Evolutionary conservation across 805 yeast species (phyloP).

Genomic region (Vanderwaltozyma polyspora): DNA sequence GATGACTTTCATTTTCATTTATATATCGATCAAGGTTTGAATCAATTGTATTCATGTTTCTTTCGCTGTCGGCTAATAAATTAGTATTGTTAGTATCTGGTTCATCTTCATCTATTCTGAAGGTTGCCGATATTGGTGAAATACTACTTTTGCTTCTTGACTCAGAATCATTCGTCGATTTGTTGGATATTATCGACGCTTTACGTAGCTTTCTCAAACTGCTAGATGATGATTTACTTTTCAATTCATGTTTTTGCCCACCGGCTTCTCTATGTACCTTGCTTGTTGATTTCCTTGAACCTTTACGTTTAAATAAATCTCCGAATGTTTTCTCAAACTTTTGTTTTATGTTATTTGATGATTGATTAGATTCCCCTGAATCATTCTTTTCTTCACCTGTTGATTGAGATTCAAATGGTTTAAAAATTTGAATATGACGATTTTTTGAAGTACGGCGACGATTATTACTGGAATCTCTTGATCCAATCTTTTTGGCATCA

Average conservation of each 20-base stretch:
- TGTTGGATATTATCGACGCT: not conserved
- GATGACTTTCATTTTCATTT: no score
- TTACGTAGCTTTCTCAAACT: not conserved
- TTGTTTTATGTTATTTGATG: slow-evolving; percentile 2
- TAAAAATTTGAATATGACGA: not conserved
- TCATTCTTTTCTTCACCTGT: not conserved
- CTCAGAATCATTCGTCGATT: no score
- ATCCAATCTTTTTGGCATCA: not conserved
- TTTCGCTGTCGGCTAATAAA: no score
- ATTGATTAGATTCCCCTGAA: not conserved
- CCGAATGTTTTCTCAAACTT: slow-evolving; percentile 1
- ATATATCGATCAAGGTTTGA: no score
- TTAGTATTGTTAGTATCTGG: no score
- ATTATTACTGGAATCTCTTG: not conserved
- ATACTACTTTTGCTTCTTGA: no score
- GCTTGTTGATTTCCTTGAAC: not conserved
- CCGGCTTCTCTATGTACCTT: no score
- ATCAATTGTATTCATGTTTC: no score
- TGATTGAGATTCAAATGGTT: not conserved
- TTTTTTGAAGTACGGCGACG: not conserved
- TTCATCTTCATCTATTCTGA: no score
- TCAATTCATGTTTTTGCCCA: not conserved
- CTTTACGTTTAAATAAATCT: slow-evolving; percentile 2
- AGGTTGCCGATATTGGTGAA: no score
- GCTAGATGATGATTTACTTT: not conserved